phyloP scores from a whole-genome alignment of 2,329 filamentous ascomycete species.

The Penicillium crustosum region DNA sequence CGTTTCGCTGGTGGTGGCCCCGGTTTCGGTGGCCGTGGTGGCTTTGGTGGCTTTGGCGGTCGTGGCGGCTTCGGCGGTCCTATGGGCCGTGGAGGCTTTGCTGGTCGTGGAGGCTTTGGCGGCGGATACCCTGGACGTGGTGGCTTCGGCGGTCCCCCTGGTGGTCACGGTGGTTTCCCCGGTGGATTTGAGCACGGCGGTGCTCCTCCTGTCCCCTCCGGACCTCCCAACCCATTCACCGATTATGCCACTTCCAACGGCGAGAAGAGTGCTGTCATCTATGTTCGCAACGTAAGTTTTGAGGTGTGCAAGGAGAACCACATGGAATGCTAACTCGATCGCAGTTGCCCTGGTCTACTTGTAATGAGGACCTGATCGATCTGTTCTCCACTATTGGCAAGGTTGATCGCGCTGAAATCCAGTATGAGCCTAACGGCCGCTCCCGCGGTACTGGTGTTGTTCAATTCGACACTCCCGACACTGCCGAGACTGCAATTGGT shows the following conservation, averaged over 20 bases:
- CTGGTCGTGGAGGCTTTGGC: slow-evolving; percentile 57
- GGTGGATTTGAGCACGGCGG: slow-evolving; percentile 34
- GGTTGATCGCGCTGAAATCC: slow-evolving; percentile 97
- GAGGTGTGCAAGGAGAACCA: not conserved
- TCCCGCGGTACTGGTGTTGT: slow-evolving; percentile 97
- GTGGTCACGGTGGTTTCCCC: slow-evolving; percentile 52
- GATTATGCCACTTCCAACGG: slow-evolving; percentile 86
- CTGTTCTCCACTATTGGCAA: slow-evolving; percentile 97
- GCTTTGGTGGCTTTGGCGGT: slow-evolving; percentile 54
- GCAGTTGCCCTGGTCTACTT: slow-evolving; percentile 96
- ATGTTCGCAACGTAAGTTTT: slow-evolving; percentile 90
- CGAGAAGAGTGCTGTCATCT: slow-evolving; percentile 81
- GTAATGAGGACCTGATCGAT: slow-evolving; percentile 95
- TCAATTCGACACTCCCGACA: slow-evolving; percentile 78
- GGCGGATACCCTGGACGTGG: slow-evolving; percentile 39
- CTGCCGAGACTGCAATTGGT: slow-evolving; percentile 86
- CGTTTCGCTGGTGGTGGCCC: slow-evolving; percentile 71
- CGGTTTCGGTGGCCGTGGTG: slow-evolving; percentile 53
- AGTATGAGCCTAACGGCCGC: slow-evolving; percentile 94
- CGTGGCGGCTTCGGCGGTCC: slow-evolving; percentile 59
- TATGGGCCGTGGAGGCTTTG: slow-evolving; percentile 50
- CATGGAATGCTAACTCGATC: slow-evolving; percentile 23
- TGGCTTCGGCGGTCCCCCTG: slow-evolving; percentile 43
- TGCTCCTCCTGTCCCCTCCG: slow-evolving; percentile 47
- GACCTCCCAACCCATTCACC: slow-evolving; percentile 80